Conservation (phyloP, 805 yeast species). For the Limtongia smithiae region DNA sequence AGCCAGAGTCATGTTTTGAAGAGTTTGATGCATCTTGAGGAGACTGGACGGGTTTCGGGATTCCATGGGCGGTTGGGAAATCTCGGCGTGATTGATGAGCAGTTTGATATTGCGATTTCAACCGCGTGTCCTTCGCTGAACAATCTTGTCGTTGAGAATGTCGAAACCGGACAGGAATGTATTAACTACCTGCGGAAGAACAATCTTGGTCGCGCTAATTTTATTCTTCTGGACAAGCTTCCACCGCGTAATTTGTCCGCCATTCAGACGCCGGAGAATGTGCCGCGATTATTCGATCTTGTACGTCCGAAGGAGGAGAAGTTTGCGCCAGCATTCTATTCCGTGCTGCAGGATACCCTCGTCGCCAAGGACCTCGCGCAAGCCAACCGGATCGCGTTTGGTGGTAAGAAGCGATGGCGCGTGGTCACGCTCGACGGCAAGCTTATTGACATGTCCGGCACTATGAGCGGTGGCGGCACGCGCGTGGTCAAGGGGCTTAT, state of each 20-base stretch:
- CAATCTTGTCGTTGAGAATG: slow-evolving; percentile 85
- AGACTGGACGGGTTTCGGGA: slow-evolving; percentile 79
- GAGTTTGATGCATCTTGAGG: slow-evolving; percentile 64
- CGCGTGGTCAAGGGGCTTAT: slow-evolving; percentile 68
- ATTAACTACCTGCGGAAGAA: slow-evolving; percentile 79
- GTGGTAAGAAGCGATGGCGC: slow-evolving; percentile 69
- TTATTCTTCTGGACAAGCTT: slow-evolving; percentile 73
- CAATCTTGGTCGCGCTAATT: slow-evolving; percentile 83
- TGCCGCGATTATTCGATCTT: slow-evolving; percentile 80
- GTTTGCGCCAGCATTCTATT: slow-evolving; percentile 84
- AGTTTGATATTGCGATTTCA: slow-evolving; percentile 88
- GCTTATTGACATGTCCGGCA: slow-evolving; percentile 87
- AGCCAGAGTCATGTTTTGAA: slow-evolving; percentile 71
- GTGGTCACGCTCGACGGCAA: slow-evolving; percentile 94
- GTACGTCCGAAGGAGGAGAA: slow-evolving; percentile 61
- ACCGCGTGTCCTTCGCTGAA: slow-evolving; percentile 91
- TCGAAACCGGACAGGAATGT: slow-evolving; percentile 68
- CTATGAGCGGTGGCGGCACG: slow-evolving; percentile 93
- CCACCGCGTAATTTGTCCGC: slow-evolving; percentile 56
- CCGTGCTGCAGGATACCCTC: slow-evolving; percentile 79
- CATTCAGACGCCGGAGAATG: slow-evolving; percentile 68
- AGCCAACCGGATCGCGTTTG: slow-evolving; percentile 87
- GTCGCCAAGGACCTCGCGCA: slow-evolving; percentile 75
- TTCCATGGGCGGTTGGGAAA: slow-evolving; percentile 73
- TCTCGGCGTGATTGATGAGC: slow-evolving; percentile 82